Base-by-base conservation (phyloP, 306 rosid genomes). In the Prunus persica region DNA sequence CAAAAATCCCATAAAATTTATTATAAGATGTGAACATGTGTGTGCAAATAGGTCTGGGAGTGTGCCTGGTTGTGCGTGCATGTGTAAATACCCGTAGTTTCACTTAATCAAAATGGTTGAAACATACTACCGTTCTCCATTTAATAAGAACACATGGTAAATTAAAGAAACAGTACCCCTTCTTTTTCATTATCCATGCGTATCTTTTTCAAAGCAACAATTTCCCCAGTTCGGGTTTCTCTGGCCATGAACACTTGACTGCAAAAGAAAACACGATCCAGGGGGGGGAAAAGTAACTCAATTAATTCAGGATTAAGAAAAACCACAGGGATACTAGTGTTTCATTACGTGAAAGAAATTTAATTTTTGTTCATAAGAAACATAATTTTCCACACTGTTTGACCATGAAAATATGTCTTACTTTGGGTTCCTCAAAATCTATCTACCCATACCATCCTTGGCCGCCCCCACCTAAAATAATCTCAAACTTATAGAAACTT, bases 181-280 rank as follows among this genome's bases (percentile, higher is more conserved):
- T 86, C 95, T 78, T 86, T 90, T 83, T 90, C 92, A 30, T 83
- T 88, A 83, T 88, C 96, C 92, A 90, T 90, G 34, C 92, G 86
- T 79, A 90, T 88, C 78, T 84, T 90, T 80, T 90, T 90, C 80
- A 90, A 81, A 28, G 96, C 96, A 83, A 90, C 96, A 76, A 88
- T 88, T 83, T 90, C 92, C 24, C 96, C 96, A 8, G 92, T 88
- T 74, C 32, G 79, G 64, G 74, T 84, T 77, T 90, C 96, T 84
- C 78, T 86, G 55, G 96, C 96, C 90, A 84, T 90, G 75, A 81
- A 90, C 55, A 90, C 96, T 81, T 90, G 92, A 66, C 96, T 90
- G 86, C 82, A 81, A 72, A 74, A 72, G 74, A 24, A 80, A 25
- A 63, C 41, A 65, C 2, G 28, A 43, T 12, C 22, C 43, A 28